phyloP scores from a whole-genome alignment of 495 filamentous ascomycete genomes.

The Tuber borchii region DNA sequence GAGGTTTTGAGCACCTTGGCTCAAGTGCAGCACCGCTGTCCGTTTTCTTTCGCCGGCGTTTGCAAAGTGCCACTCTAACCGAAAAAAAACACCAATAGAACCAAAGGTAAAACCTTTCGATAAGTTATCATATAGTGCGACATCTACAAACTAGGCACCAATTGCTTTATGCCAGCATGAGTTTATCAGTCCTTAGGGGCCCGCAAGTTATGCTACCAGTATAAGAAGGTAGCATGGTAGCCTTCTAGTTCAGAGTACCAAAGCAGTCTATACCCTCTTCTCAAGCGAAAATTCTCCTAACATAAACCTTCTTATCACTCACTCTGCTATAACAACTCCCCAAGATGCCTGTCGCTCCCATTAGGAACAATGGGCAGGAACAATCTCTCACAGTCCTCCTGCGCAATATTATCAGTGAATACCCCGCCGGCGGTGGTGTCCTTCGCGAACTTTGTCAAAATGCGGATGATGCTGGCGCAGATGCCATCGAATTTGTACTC shows the following conservation, averaged over 20 bases:
- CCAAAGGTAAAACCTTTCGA: not conserved
- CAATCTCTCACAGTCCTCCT: conserved; percentile 40
- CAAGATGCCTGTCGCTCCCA: conserved; percentile 29
- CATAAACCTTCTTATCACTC: not conserved
- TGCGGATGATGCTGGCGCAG: conserved; percentile 44
- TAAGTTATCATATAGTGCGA: not conserved
- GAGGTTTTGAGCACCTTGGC: not conserved
- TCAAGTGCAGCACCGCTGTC: not conserved
- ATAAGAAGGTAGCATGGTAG: not conserved
- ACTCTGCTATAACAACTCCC: not conserved
- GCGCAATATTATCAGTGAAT: conserved; percentile 44
- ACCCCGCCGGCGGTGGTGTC: conserved; percentile 43
- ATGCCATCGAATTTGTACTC: conserved; percentile 42
- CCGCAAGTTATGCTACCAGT: not conserved
- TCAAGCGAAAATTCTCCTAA: too few relatives aligned
- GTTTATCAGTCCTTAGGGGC: not conserved
- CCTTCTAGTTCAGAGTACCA: not conserved
- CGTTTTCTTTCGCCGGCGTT: not conserved
- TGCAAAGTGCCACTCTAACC: not conserved
- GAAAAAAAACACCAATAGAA: not conserved
- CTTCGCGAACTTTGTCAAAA: conserved; percentile 44
- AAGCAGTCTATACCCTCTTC: not conserved
- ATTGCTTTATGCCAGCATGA: not conserved
- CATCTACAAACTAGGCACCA: not conserved
- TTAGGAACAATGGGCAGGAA: conserved; percentile 35